phyloP scores from a whole-genome alignment of 1,284 basidiomycete genomes.

The Ustilago cynodontis region DNA sequence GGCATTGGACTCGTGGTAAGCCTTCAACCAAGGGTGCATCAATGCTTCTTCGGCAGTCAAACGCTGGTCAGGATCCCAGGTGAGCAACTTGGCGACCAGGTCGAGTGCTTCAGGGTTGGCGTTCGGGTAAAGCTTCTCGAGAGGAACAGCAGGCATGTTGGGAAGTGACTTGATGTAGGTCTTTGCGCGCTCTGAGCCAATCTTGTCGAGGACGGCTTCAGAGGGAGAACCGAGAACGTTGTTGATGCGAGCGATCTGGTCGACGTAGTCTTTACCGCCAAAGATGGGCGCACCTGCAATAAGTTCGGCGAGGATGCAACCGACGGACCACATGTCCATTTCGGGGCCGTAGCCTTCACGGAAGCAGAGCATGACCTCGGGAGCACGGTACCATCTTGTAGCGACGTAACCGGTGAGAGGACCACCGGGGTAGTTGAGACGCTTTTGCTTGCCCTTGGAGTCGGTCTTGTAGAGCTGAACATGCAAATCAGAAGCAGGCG shows the following conservation, averaged over 20 bases:
- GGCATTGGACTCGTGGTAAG: slow-evolving; percentile 64
- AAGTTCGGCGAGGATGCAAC: slow-evolving; percentile 69
- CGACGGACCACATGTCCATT: slow-evolving; percentile 69
- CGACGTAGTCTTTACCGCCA: slow-evolving; percentile 69
- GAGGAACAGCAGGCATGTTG: slow-evolving; percentile 48
- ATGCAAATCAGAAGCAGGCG: slow-evolving; percentile 42
- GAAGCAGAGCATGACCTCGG: slow-evolving; percentile 69
- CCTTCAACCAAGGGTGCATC: slow-evolving; percentile 65
- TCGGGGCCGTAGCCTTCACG: slow-evolving; percentile 66
- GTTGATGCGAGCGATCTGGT: slow-evolving; percentile 68
- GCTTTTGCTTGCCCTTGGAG: slow-evolving; percentile 49
- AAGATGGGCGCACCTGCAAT: slow-evolving; percentile 66
- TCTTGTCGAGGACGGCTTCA: slow-evolving; percentile 56
- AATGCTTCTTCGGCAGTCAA: slow-evolving; percentile 65
- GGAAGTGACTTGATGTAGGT: slow-evolving; percentile 65
- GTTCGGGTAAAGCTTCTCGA: slow-evolving; percentile 57
- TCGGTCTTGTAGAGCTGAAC: slow-evolving; percentile 51
- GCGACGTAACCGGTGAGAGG: slow-evolving; percentile 69
- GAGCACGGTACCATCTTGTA: slow-evolving; percentile 69
- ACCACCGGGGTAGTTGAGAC: slow-evolving; percentile 66
- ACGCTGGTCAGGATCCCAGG: slow-evolving; percentile 66
- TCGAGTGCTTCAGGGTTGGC: slow-evolving; percentile 63
- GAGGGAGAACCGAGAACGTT: slow-evolving; percentile 65
- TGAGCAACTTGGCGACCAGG: slow-evolving; percentile 60
- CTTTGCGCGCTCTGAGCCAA: slow-evolving; percentile 64